Conservation (phyloP, 495 filamentous ascomycete species). For the Cudoniella acicularis region DNA sequence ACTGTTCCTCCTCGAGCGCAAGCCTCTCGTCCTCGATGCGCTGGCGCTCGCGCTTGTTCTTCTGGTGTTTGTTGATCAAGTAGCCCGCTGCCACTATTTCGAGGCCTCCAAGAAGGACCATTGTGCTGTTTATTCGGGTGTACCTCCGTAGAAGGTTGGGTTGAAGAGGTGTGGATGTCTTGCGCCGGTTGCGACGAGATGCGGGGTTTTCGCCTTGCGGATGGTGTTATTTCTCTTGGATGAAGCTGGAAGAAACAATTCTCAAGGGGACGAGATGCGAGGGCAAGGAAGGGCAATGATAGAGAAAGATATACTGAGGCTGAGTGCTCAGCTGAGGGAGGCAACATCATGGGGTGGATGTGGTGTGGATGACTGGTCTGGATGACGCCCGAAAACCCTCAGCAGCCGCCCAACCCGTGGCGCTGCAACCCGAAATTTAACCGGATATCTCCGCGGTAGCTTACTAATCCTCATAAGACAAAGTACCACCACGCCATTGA, state of each 20-base stretch:
- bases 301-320: not conserved
- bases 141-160: not conserved
- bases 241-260: not conserved
- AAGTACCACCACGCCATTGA: too few species aligned
- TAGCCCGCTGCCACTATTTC: conserved; percentile 25
- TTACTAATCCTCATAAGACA: too few species aligned
- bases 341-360: not conserved
- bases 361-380: not conserved
- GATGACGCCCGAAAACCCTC: too few species aligned
- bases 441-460: too few species aligned
- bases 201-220: too few species aligned
- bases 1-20: conserved; percentile 17
- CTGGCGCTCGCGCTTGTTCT: conserved; percentile 19
- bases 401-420: too few species aligned
- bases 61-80: conserved; percentile 21
- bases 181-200: not conserved
- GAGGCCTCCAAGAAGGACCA: conserved; percentile 25
- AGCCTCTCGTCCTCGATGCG: conserved; percentile 13
- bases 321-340: not conserved
- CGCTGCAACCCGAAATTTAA: too few species aligned
- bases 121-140: conserved; percentile 4
- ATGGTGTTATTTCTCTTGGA: not conserved
- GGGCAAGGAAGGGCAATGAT: not conserved
- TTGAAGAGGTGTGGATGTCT: not conserved
- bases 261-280: too few species aligned